These are phyloP conservation scores for Phytophthora hibernalis DNA, from an alignment of 352 stramenopile species.

Conservation along the genomic window DNA sequence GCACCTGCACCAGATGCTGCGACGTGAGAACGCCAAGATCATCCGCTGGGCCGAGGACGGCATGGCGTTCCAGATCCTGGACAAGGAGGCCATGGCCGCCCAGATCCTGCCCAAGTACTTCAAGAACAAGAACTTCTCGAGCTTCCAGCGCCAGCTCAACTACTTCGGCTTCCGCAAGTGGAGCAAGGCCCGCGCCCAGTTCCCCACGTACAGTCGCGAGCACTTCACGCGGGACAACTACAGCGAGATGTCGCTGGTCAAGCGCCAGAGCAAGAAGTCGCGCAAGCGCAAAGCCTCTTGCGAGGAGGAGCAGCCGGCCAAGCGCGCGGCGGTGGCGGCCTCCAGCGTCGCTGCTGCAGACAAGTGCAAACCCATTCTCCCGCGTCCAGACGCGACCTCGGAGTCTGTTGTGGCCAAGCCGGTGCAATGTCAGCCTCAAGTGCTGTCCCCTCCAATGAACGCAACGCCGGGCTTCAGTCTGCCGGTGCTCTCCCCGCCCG, in stretches of 20 bases:
- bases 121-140: slow-evolving; percentile 97
- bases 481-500: slow-evolving; percentile 50
- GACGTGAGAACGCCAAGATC: slow-evolving; percentile 75
- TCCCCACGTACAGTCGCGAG: slow-evolving; percentile 82
- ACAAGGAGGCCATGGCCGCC: slow-evolving; percentile 87
- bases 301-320: slow-evolving; percentile 46
- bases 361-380: slow-evolving; percentile 80
- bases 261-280: slow-evolving; percentile 89
- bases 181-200: slow-evolving; percentile 79
- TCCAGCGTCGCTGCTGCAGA: slow-evolving; percentile 39
- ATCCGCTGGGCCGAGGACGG: slow-evolving; percentile 85
- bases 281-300: slow-evolving; percentile 61
- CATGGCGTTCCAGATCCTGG: slow-evolving; percentile 84
- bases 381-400: slow-evolving; percentile 31
- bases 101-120: slow-evolving; percentile 95
- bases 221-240: slow-evolving; percentile 90
- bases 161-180: slow-evolving; percentile 96
- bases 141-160: slow-evolving; percentile 95
- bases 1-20: slow-evolving; percentile 87
- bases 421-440: slow-evolving; percentile 15
- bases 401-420: slow-evolving; percentile 12
- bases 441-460: slow-evolving; percentile 33
- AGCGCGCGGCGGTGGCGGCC: slow-evolving; percentile 37
- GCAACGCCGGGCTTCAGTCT: slow-evolving; percentile 36
- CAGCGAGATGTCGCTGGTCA: slow-evolving; percentile 83